Base-by-base conservation (phyloP, 768 basidiomycete genomes). In the Lepiota subincarnata region DNA sequence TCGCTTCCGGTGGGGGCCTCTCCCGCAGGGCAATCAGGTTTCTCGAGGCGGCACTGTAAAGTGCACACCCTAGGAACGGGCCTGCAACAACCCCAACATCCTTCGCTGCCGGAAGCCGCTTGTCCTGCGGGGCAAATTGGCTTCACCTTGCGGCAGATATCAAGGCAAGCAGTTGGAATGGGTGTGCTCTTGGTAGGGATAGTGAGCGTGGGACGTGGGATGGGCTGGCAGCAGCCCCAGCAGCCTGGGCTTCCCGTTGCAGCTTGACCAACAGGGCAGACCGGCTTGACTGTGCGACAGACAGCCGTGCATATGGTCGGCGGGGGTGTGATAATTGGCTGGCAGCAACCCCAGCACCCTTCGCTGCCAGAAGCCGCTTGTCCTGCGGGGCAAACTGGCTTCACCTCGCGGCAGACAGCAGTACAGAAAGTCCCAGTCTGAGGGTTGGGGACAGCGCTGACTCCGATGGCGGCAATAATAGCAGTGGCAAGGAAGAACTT, bases 341-440 rank as follows among this genome's bases (percentile, higher is more conserved):
- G 44, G 22, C 52, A 53, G 10, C 51, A 53, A 2, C 52, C 52
- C 52, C 52, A 53, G 31, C 52, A 53, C 0, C 52, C 52, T 39
- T 53, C 52, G 20, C 24, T 39, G 22, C 52, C 52, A 28, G 36
- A 28, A 0, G 52, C 16, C 12, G 8, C 36, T 16, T 53, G 36
- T 0, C 52, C 52, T 7, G 26, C 22, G 1, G 52, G 52, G 14
- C 52, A 53, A 10, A 39, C 24, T 3, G 52, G 52, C 18, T 39
- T 53, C 4, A 37, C 44, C 8, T 3, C 3, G 16, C 22, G 43
- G 36, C 52, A 53, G 35, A 46, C 37, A 1, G n/a, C n/a, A 11
- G 52, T 34, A 45, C 52, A 53, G 14, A 39, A 3, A 1, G 14
- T 35, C 28, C 10, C n/a, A 31, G 31, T 31, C 13, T 53, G 44